phyloP scores from a whole-genome alignment of 169 alveolate genomes.

The Plasmodium gaboni region DNA sequence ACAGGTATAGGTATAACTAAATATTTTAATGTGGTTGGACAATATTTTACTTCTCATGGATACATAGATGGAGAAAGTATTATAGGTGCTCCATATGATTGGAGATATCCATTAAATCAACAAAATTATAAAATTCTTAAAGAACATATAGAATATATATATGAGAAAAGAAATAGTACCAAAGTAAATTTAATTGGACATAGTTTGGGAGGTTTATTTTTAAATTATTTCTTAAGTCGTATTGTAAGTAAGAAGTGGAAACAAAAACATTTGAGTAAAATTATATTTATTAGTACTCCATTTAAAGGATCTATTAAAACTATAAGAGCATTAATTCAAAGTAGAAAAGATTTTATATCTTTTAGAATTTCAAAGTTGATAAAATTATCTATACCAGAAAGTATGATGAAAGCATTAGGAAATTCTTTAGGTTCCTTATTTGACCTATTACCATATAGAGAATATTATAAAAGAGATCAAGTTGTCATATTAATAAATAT shows the following conservation, averaged over 20 bases:
- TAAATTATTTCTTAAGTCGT: constrained; percentile 39
- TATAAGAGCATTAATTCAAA: constrained; percentile 57
- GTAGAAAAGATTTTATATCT: constrained; percentile 28
- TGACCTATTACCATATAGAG: constrained; percentile 53
- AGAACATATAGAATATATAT: constrained; percentile 28
- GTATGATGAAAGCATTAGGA: constrained; percentile 59
- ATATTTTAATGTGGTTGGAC: constrained; percentile 14
- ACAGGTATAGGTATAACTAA: constrained; percentile 28
- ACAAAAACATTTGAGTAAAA: constrained; percentile 15
- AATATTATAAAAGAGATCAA: constrained; percentile 53
- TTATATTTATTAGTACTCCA: constrained; percentile 33
- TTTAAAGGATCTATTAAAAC: constrained; percentile 54
- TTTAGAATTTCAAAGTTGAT: constrained; percentile 18
- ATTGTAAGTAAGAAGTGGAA: constrained; percentile 55
- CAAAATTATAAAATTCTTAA: constrained; percentile 39
- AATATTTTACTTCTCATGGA: constrained; percentile 26
- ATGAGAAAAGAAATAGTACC: constrained; percentile 24
- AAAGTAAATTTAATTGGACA: constrained; percentile 52
- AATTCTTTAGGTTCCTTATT: constrained; percentile 26
- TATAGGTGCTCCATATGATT: constrained; percentile 65
- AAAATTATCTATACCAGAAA: constrained; percentile 44
- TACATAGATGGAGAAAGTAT: constrained; percentile 56
- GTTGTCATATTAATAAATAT: constrained; percentile 43
- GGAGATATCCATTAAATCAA: constrained; percentile 61
- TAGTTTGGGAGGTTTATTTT: constrained; percentile 66